phyloP scores from a whole-genome alignment of 1,284 basidiomycete genomes.

The Sanghuangporus weigelae region DNA sequence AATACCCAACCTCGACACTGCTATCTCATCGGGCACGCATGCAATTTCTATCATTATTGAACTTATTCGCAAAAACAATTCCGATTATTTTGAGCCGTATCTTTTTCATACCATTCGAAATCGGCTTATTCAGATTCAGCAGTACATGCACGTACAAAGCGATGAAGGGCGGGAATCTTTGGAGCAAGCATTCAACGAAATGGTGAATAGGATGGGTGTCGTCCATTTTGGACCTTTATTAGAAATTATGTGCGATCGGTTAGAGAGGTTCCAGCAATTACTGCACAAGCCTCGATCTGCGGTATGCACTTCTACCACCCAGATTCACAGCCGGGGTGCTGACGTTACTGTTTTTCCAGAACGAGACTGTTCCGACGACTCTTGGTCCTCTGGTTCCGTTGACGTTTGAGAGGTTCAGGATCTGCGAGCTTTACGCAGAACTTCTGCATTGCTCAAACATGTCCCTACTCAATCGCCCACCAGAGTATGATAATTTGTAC shows the following conservation, averaged over 20 bases:
- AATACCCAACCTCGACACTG: constrained; percentile 67
- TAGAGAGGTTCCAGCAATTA: constrained; percentile 71
- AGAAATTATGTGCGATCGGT: constrained; percentile 66
- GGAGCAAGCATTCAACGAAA: constrained; percentile 80
- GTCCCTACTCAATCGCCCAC: constrained; percentile 84
- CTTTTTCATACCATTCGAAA: constrained; percentile 95
- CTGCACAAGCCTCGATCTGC: constrained; percentile 70
- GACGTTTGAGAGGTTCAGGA: constrained; percentile 94
- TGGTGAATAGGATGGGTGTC: constrained; percentile 88
- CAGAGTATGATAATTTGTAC: constrained; percentile 70
- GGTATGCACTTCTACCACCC: constrained; percentile 38
- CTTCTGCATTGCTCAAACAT: constrained; percentile 98
- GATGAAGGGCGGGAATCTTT: constrained; percentile 67
- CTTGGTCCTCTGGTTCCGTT: constrained; percentile 72
- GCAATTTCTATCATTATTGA: constrained; percentile 92
- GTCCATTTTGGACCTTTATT: constrained; percentile 89
- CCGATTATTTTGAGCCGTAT: constrained; percentile 98
- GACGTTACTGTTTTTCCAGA: constrained; percentile 32
- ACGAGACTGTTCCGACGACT: constrained; percentile 65
- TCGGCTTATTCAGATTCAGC: constrained; percentile 82
- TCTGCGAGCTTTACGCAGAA: constrained; percentile 96
- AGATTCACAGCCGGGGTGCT: background rate
- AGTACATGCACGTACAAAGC: constrained; percentile 46
- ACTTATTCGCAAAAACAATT: constrained; percentile 97
- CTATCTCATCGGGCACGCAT: constrained; percentile 85